phyloP scores from a whole-genome alignment of 2,329 filamentous ascomycete genomes.

The Paecilomyces formosus region DNA sequence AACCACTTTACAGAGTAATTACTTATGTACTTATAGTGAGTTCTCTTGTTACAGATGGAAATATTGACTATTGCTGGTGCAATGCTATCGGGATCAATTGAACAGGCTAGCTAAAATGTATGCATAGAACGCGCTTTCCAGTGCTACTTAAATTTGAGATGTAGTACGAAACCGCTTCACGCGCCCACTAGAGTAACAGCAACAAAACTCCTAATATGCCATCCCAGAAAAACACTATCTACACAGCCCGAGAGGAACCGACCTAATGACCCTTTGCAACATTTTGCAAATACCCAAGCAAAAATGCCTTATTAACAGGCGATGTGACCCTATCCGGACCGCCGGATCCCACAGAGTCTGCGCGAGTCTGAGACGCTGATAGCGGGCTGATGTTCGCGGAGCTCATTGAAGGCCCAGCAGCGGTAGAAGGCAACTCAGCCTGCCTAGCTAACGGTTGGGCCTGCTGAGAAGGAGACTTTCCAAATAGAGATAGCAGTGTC shows the following conservation, averaged over 20 bases:
- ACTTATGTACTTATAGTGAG: too few species aligned
- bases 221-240: conserved; percentile 12
- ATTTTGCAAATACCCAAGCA: conserved; percentile 65
- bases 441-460: conserved; percentile 12
- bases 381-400: conserved; percentile 18
- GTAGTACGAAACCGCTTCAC: not conserved
- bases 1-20: too few species aligned
- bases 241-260: not conserved
- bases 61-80: not conserved
- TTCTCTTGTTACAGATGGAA: too few species aligned
- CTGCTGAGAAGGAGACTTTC: conserved; percentile 34
- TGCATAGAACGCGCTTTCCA: not conserved
- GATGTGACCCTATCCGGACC: conserved; percentile 36
- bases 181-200: not conserved
- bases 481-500: conserved; percentile 55
- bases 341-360: not conserved
- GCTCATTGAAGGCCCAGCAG: conserved; percentile 11
- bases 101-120: not conserved
- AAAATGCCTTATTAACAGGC: conserved; percentile 65
- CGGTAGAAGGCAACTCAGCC: conserved; percentile 13
- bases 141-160: not conserved
- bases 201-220: not conserved
- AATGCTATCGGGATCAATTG: not conserved
- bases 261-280: conserved; percentile 36
- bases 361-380: conserved; percentile 12